Conservation (phyloP, 164 flowering plant species). For the Vitis rupestris region DNA sequence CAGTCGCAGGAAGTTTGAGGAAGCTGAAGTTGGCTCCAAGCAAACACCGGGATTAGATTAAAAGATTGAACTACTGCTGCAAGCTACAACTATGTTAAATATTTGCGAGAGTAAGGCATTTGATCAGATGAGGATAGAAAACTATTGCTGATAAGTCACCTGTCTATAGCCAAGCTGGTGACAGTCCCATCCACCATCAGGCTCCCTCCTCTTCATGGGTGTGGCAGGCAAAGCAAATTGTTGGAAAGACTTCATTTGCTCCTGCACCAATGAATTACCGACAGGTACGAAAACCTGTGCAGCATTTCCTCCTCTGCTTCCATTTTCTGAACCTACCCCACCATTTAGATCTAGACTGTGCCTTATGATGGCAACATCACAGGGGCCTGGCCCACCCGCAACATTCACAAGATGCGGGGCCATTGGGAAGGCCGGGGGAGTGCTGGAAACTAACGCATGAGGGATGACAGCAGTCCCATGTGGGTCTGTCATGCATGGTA, state of each 20-base stretch:
- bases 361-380: conserved; percentile 12
- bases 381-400: conserved; percentile 12
- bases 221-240: conserved; percentile 9
- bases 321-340: conserved; percentile 6
- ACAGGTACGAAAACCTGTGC: conserved; percentile 16
- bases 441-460: conserved; percentile 19
- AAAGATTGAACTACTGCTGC: conserved; percentile 4
- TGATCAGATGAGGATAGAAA: not conserved
- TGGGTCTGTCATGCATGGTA: conserved; percentile 20
- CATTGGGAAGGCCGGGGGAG: conserved; percentile 16
- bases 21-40: not conserved
- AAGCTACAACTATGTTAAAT: not conserved
- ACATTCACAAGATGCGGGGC: conserved; percentile 5
- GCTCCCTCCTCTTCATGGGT: conserved; percentile 17
- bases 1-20: not conserved
- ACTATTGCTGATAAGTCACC: conserved; percentile 12
- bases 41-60: not conserved
- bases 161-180: conserved; percentile 15
- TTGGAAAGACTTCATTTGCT: conserved; percentile 18
- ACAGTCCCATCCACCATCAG: conserved; percentile 22
- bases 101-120: not conserved
- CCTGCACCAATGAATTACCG: conserved; percentile 18
- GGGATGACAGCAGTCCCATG: conserved; percentile 19
- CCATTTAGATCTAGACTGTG: conserved; percentile 20
- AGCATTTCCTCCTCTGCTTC: conserved; percentile 15